Conservation (phyloP, 306 rosid genomes). For the Gleditsia sinensis region DNA sequence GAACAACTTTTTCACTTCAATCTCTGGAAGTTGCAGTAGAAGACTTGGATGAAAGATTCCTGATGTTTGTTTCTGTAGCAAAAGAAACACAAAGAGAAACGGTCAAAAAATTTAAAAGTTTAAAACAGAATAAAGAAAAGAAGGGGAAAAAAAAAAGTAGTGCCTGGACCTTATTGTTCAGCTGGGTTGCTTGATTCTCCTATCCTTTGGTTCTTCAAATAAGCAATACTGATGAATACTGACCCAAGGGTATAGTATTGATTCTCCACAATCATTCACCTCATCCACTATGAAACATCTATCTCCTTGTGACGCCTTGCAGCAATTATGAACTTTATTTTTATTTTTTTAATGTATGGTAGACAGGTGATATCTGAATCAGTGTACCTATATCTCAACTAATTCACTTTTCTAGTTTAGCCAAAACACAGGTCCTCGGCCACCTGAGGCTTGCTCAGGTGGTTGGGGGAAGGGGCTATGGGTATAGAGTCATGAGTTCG, state of each 20-base stretch:
- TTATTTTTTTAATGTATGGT: neutral
- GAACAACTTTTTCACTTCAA: conserved; percentile 31
- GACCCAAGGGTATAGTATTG: conserved; percentile 4
- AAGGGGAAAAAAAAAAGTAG: neutral
- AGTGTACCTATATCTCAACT: neutral
- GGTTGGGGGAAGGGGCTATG: too few species aligned
- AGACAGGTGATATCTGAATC: neutral
- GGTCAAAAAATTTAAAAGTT: conserved; percentile 16
- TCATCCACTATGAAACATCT: conserved; percentile 28
- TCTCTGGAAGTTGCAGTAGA: conserved; percentile 17
- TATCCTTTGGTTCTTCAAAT: conserved; percentile 27
- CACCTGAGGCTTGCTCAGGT: too few species aligned
- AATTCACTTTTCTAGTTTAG: too few species aligned
- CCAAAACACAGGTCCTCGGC: too few species aligned
- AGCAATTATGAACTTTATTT: neutral
- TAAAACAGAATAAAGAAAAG: neutral
- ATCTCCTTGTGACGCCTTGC: conserved; percentile 30
- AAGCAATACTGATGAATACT: neutral
- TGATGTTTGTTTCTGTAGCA: conserved; percentile 40
- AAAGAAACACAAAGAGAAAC: conserved; percentile 28
- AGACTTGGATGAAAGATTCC: conserved; percentile 44
- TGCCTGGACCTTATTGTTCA: conserved; percentile 27
- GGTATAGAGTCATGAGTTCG: too few species aligned
- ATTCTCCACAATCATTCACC: conserved; percentile 41
- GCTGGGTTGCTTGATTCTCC: conserved; percentile 34